Evolutionary conservation across 1,284 basidiomycete genomes (phyloP).

Genomic region (Leccinum ponderosum): DNA sequence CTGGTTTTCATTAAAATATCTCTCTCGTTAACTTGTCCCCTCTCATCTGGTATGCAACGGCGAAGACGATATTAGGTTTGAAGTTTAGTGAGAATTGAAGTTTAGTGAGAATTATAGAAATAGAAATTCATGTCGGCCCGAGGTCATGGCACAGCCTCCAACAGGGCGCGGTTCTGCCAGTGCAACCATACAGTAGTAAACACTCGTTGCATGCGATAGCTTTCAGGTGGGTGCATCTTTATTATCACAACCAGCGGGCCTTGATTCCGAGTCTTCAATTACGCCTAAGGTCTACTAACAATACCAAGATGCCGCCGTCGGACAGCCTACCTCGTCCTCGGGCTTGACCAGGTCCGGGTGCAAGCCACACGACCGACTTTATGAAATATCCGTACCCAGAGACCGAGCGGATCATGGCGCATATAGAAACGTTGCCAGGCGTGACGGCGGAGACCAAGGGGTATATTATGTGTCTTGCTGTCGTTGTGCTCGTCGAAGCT

Average conservation of each 20-base stretch:
- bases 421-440: slow-evolving; percentile 15
- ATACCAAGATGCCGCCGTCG: slow-evolving; percentile 5
- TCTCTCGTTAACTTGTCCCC: background rate
- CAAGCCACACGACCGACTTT: slow-evolving; percentile 8
- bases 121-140: background rate
- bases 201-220: background rate
- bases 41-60: background rate
- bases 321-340: slow-evolving; percentile 1
- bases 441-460: slow-evolving; percentile 26
- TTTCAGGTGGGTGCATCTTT: background rate
- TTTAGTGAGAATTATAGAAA: background rate
- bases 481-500: background rate
- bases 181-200: too few species aligned
- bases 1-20: background rate
- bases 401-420: slow-evolving; percentile 1
- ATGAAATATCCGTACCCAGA: slow-evolving; percentile 21
- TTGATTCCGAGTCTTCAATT: background rate
- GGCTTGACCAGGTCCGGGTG: background rate
- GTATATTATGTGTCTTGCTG: slow-evolving; percentile 11
- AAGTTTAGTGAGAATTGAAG: background rate
- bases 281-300: background rate
- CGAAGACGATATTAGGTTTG: background rate
- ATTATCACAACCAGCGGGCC: background rate
- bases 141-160: background rate
- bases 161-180: background rate